phyloP scores from a whole-genome alignment of 2,329 filamentous ascomycete species.

The Alternaria burnsii region DNA sequence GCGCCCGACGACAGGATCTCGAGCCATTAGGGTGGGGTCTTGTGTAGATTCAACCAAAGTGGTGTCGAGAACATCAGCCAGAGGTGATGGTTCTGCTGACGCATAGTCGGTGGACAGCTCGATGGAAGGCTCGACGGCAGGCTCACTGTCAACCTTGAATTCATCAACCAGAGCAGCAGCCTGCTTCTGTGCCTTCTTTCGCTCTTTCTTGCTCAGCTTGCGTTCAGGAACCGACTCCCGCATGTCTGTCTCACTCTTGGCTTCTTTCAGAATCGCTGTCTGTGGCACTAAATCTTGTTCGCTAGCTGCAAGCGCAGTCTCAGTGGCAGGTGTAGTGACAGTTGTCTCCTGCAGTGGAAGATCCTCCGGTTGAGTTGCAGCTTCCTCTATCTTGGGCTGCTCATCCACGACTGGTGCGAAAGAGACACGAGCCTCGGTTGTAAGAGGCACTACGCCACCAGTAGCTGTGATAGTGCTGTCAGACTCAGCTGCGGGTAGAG shows the following conservation, averaged over 20 bases:
- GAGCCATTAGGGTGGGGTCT: neutral
- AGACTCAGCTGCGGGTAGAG: constrained; percentile 11
- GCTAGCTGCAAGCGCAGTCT: constrained; percentile 4
- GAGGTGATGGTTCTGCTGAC: constrained; percentile 2
- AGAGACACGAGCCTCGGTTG: neutral
- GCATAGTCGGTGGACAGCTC: neutral
- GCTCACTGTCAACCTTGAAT: constrained; percentile 7
- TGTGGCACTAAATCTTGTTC: constrained; percentile 1
- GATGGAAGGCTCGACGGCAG: neutral
- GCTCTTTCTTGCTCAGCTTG: constrained; percentile 49
- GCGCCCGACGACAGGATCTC: neutral
- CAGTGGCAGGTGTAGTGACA: constrained; percentile 4
- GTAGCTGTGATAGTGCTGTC: neutral
- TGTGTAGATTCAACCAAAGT: neutral
- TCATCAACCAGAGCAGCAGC: constrained; percentile 19
- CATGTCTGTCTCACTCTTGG: constrained; percentile 6
- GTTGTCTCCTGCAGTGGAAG: constrained; percentile 2
- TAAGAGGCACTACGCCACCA: neutral
- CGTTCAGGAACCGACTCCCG: constrained; percentile 31
- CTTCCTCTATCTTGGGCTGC: constrained; percentile 8
- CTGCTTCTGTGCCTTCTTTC: constrained; percentile 42
- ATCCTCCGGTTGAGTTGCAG: constrained; percentile 2
- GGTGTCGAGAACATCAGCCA: neutral
- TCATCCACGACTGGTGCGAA: neutral
- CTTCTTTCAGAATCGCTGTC: neutral